A percentile compares a stretch with the other conserved stretches of the same genome.
These are phyloP conservation scores for Artemisia argyi DNA, from an alignment of 129 eudicot species.

Conservation along the genomic window DNA sequence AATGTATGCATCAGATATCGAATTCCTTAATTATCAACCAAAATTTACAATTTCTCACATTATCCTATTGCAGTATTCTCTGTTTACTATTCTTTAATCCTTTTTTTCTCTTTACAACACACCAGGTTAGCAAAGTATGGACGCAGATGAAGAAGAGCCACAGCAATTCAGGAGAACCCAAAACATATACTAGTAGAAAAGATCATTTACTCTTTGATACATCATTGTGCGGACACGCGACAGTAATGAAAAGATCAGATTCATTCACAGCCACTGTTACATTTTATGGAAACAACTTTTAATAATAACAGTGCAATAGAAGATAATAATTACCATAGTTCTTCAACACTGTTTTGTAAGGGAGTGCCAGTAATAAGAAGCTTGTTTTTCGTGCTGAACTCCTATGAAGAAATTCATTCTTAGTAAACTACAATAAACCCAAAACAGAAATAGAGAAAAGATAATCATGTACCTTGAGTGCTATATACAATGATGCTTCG, in stretches of 20 bases:
- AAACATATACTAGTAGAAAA: neutral
- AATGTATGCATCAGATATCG: too few relatives aligned
- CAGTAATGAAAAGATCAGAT: neutral
- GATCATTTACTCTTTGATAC: neutral
- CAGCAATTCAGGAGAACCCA: neutral
- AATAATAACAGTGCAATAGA: neutral
- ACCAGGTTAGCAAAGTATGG: neutral
- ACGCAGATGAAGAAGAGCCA: neutral
- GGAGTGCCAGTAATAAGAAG: constrained; percentile 99
- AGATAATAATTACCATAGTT: constrained; percentile 73
- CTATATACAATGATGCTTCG: constrained; percentile 87
- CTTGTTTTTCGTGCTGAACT: constrained; percentile 98
- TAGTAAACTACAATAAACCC: constrained; percentile 2
- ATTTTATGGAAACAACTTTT: constrained; percentile 9
- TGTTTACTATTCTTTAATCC: neutral
- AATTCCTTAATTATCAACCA: too few relatives aligned
- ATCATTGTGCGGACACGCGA: neutral
- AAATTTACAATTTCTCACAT: too few relatives aligned
- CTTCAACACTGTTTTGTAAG: constrained; percentile 97
- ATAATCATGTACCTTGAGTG: constrained; percentile 63
- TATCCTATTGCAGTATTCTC: too few relatives aligned
- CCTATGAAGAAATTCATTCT: constrained; percentile 44
- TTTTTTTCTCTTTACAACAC: neutral
- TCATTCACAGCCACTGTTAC: neutral
- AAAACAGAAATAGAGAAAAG: constrained; percentile 4